Evolutionary conservation across 805 yeast species (phyloP), one percentile per base, ranked within the genome.

Genomic region (Wickerhamiella sergipiensis): DNA sequence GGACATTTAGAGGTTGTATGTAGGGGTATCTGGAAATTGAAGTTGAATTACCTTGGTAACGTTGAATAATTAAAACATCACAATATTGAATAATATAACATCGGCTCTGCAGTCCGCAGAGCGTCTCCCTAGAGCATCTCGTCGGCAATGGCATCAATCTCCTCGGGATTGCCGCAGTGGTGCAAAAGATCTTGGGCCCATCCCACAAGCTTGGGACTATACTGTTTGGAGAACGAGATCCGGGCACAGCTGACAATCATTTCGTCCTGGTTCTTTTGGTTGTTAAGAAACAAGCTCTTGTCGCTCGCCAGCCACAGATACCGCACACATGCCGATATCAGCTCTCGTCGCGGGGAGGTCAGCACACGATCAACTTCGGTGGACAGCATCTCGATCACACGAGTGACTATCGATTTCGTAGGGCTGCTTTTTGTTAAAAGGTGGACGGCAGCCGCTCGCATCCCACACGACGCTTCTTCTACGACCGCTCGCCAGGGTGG

Each of bases 101-200:
- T n/a, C n/a, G n/a, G n/a, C n/a, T n/a, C 26, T 24, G 38, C 38
- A 15, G n/a, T 31, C n/a, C n/a, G n/a, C n/a, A n/a, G n/a, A n/a
- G n/a, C n/a, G n/a, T n/a, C n/a, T n/a, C n/a, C n/a, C 24, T 19
- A 45, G 4, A 24, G 8, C 33, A 42, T 29, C 13, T 15, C 26
- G 18, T 42, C 46, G 24, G 50, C 50, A 18, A 48, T 42, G 22
- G 31, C 43, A 21, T 49, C 46, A 13, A 49, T 23, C 22, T 49
- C 51, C 19, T 17, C 44, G n/a, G 51, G 51, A 19, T 42, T 24
- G 18, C n/a, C 31, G 19, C 19, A 29, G 10, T 44, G 39, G 24
- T 44, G 47, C 31, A 49, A 21, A 15, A 49, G 26, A 9, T 40
- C 44, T n/a, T 19, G 21, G 15, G 51, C 51, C 42, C 36, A 29